A percentile compares a stretch with the other conserved stretches of the same genome.
Evolutionary conservation across 2,329 filamentous ascomycete species (phyloP).

Genomic region (Talaromyces sp.): DNA sequence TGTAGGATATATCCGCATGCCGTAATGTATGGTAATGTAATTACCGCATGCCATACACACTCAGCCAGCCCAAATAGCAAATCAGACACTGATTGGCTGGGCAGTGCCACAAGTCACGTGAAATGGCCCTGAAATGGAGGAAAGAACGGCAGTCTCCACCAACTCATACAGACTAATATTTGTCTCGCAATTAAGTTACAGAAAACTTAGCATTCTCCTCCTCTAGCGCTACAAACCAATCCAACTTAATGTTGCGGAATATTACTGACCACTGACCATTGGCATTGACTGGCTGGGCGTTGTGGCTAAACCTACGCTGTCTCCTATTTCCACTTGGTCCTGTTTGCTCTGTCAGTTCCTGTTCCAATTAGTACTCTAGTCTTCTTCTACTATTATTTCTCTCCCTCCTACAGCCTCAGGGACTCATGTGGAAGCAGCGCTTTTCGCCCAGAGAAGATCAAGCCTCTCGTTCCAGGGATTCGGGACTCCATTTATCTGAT

Average conservation of each 20-base stretch:
- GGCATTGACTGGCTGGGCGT: background rate
- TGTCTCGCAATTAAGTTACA: background rate
- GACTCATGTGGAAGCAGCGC: constrained; percentile 44
- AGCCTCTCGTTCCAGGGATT: constrained; percentile 36
- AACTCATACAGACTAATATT: background rate
- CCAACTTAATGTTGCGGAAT: background rate
- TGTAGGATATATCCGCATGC: background rate
- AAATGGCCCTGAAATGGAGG: background rate
- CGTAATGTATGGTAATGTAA: background rate
- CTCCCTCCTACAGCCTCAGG: constrained; percentile 3
- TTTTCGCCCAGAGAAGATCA: constrained; percentile 42
- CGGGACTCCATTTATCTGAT: constrained; percentile 33
- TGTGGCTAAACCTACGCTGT: constrained; percentile 11
- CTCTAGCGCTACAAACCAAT: background rate
- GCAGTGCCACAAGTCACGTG: background rate
- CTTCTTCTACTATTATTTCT: background rate
- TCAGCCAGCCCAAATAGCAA: background rate
- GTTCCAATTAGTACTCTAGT: background rate
- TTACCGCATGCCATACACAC: background rate
- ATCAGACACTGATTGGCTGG: background rate
- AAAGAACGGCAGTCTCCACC: background rate
- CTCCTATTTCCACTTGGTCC: constrained; percentile 3
- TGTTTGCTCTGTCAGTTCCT: background rate
- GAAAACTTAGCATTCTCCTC: constrained; percentile 1
- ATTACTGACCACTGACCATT: constrained; percentile 2